A percentile compares a stretch with the other conserved stretches of the same genome.
phyloP scores from a whole-genome alignment of 495 filamentous ascomycete species.

The Aspergillus avenaceus region DNA sequence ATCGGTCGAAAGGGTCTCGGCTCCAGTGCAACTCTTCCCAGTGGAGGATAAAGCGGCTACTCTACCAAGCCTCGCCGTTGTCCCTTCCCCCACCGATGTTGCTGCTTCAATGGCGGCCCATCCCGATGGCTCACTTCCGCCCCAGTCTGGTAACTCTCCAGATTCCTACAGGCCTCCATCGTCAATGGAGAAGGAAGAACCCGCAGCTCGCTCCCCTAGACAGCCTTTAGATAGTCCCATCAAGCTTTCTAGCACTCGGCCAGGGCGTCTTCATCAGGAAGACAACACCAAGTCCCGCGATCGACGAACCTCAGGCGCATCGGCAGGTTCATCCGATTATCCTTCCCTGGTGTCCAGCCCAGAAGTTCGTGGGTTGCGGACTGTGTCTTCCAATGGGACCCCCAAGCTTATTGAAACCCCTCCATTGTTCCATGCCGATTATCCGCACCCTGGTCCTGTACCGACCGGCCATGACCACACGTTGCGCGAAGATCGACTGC shows the following conservation, averaged over 20 bases:
- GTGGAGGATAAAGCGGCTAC: background rate
- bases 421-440: conserved; percentile 18
- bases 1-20: background rate
- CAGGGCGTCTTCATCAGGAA: conserved; percentile 22
- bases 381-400: conserved; percentile 28
- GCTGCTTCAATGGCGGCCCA: background rate
- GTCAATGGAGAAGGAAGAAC: background rate
- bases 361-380: conserved; percentile 23
- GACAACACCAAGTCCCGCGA: conserved; percentile 14
- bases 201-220: conserved; percentile 9
- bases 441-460: conserved; percentile 11
- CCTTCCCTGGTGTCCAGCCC: conserved; percentile 35
- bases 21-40: background rate
- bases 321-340: conserved; percentile 34
- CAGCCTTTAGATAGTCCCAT: conserved; percentile 40
- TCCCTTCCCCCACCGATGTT: background rate
- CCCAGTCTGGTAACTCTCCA: background rate
- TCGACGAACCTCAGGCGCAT: conserved; percentile 31
- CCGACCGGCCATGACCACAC: conserved; percentile 24
- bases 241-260: conserved; percentile 31
- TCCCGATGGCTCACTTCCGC: background rate
- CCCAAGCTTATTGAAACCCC: conserved; percentile 25
- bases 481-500: conserved; percentile 32
- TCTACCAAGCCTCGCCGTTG: background rate
- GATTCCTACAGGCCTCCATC: background rate